These are phyloP conservation scores for Daldinia sp. DNA, from an alignment of 2,329 filamentous ascomycete species.

Conservation along the genomic window DNA sequence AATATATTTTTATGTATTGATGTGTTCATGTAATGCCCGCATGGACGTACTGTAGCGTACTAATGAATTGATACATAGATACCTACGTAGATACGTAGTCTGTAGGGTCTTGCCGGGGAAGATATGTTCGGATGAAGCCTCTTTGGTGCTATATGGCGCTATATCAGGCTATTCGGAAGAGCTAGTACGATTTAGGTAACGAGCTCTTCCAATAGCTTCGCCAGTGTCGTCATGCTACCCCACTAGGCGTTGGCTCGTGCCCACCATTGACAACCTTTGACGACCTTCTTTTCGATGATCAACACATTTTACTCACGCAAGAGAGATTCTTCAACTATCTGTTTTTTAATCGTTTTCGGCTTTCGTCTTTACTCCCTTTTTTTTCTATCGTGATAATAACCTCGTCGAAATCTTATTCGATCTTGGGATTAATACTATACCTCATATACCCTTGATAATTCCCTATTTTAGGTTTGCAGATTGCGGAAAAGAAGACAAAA, in stretches of 20 bases:
- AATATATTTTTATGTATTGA: not conserved
- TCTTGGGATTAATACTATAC: not conserved
- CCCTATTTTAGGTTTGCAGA: not conserved
- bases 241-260: conserved; percentile 12
- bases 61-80: conserved; percentile 7
- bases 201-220: conserved; percentile 34
- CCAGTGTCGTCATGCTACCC: conserved; percentile 31
- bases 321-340: conserved; percentile 3
- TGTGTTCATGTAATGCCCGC: not conserved
- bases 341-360: not conserved
- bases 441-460: not conserved
- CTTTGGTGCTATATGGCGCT: conserved; percentile 7
- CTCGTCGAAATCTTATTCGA: not conserved
- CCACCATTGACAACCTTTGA: conserved; percentile 16
- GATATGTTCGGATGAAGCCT: conserved; percentile 13
- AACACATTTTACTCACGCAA: not conserved
- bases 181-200: conserved; percentile 27
- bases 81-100: too few species aligned
- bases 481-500: not conserved
- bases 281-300: conserved; percentile 14
- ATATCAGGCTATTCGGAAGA: conserved; percentile 26
- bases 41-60: too few species aligned
- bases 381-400: not conserved
- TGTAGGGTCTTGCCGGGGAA: conserved; percentile 8
- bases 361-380: not conserved